A percentile compares a stretch with the other conserved stretches of the same genome.
Conservation (phyloP, 441 rosid species). For the Adansonia grandidieri region DNA sequence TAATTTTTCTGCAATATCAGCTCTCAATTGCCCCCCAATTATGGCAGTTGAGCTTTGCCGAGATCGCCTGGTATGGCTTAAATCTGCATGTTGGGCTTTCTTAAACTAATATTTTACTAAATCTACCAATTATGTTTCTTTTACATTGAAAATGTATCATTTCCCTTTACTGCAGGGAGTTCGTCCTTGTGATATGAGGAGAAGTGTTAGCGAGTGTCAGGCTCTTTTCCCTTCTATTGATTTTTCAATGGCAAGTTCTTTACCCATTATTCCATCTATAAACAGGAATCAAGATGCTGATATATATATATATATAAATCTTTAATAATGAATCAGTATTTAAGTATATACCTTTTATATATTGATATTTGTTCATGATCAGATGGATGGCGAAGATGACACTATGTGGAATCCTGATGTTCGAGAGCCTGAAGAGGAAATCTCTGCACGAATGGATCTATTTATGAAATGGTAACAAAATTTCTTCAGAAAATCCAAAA, state of each 20-base stretch:
- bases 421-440: slow-evolving; percentile 28
- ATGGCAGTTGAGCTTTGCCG: slow-evolving; percentile 33
- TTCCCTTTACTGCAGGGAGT: background rate
- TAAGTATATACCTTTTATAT: background rate
- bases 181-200: slow-evolving; percentile 33
- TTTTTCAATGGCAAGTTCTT: slow-evolving; percentile 28
- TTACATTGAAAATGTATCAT: background rate
- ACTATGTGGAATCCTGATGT: slow-evolving; percentile 25
- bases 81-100: background rate
- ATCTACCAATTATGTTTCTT: no score
- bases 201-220: slow-evolving; percentile 25
- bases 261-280: background rate
- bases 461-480: slow-evolving; percentile 27
- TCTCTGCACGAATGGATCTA: background rate
- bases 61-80: slow-evolving; percentile 16
- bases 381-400: slow-evolving; percentile 32
- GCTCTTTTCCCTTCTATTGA: slow-evolving; percentile 30
- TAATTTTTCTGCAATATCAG: background rate
- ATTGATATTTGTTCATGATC: background rate
- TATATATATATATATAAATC: background rate
- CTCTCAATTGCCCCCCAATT: slow-evolving; percentile 6
- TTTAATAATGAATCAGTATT: background rate
- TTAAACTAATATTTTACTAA: no score
- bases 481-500: background rate
- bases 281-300: background rate